Conservation (phyloP, 1,284 basidiomycete genomes). For the Puccinia horiana region DNA sequence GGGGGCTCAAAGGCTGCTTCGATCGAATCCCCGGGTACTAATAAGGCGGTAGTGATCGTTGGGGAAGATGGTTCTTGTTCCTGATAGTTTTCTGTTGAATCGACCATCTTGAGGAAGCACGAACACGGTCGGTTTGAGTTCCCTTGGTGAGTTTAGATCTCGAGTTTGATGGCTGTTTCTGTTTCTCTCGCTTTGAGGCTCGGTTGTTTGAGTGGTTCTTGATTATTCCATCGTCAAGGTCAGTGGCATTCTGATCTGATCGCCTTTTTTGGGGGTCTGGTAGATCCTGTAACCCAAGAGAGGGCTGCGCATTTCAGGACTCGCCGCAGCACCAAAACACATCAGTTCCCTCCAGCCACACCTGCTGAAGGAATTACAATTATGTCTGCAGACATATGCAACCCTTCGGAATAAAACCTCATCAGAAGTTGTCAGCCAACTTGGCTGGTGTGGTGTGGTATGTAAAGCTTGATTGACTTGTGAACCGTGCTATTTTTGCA, state of each 20-base stretch:
- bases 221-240: conserved; percentile 3
- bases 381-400: too few relatives aligned
- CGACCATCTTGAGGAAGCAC: conserved; percentile 4
- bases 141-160: neutral
- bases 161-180: neutral
- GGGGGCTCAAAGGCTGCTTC: conserved; percentile 7
- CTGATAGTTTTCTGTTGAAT: neutral
- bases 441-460: too few relatives aligned
- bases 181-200: neutral
- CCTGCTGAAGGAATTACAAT: too few relatives aligned
- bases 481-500: too few relatives aligned
- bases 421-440: too few relatives aligned
- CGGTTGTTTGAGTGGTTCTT: neutral
- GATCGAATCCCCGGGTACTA: conserved; percentile 26
- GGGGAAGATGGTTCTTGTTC: neutral
- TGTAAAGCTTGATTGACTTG: too few relatives aligned
- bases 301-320: too few relatives aligned
- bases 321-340: too few relatives aligned
- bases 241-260: neutral
- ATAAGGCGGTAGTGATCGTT: conserved; percentile 3
- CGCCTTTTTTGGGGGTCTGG: neutral
- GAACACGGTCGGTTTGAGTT: neutral
- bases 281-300: too few relatives aligned
- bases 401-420: too few relatives aligned
- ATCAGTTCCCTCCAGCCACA: too few relatives aligned